Percentiles rank a stretch among this genome's conserved stretches.
These are phyloP conservation scores for Dimocarpus longan DNA, from an alignment of 345 rosid genomes.

Conservation along the genomic window DNA sequence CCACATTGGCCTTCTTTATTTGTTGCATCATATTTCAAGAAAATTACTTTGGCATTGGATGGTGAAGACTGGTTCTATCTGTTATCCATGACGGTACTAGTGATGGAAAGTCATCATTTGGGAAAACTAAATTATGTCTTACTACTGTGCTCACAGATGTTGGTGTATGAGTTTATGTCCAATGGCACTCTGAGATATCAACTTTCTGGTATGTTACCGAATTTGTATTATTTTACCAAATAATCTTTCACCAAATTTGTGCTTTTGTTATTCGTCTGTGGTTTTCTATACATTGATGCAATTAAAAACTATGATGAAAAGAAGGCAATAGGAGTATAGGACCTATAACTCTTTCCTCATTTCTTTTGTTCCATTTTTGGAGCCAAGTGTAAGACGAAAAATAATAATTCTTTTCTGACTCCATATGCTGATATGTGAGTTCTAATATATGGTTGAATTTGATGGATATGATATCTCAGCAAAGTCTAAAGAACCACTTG, in stretches of 20 bases:
- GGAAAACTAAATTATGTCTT: slow-evolving; percentile 17
- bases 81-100: not conserved
- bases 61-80: not conserved
- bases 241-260: slow-evolving; percentile 6
- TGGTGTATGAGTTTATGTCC: slow-evolving; percentile 87
- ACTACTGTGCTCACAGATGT: slow-evolving; percentile 57
- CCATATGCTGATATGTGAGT: slow-evolving; percentile 13
- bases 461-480: slow-evolving; percentile 41
- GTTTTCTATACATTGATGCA: not conserved
- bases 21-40: not conserved
- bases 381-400: not conserved
- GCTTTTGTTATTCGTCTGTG: not conserved
- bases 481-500: slow-evolving; percentile 50
- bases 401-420: not conserved
- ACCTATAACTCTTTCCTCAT: not conserved
- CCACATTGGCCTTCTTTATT: not conserved
- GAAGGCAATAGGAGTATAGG: not conserved
- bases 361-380: not conserved
- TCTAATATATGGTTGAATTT: slow-evolving; percentile 5
- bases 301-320: not conserved
- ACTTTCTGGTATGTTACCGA: slow-evolving; percentile 70
- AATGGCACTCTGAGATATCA: slow-evolving; percentile 90
- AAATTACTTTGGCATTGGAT: not conserved
- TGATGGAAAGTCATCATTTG: slow-evolving; percentile 7
- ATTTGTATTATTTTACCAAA: no score